Base-by-base conservation (phyloP, 768 basidiomycete species). In the Megacollybia marginata region DNA sequence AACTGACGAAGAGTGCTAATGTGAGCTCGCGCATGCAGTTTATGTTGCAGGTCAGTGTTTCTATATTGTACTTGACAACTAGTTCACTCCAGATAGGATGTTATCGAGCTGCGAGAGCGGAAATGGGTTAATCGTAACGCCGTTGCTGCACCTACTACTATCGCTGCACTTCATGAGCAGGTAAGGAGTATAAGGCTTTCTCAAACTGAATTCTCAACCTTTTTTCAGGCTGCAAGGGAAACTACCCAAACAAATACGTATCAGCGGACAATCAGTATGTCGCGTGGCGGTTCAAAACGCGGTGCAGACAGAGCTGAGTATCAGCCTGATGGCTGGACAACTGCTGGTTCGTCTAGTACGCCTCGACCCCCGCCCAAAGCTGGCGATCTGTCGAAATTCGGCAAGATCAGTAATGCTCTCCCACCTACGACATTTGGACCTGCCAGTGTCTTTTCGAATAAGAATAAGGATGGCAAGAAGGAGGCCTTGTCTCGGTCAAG, bases 11-110 rank as follows among this genome's bases (percentile, higher is more conserved):
- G 70, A 89, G 81, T 57, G 66, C 57, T 13, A 83, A 85, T 48
- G 82, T 96, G 54, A 82, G 80, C 51, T 78, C 92, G 15, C 86
- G 96, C 59, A 90, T 97, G 79, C 83, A 85, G 49, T 97, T 88
- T 69, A 96, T 97, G 93, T 76, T 99, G 50, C 82, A 91, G 82
- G 94, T 95, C 52, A 49, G 79, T 69, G 34, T 48, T 12, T 47
- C 53, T 9, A 44, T 19, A 31, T 11, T 20, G 48, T 48, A 9
- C 9, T 51, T 33, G 12, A 34, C 44, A n/a, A 42, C 7, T 49
- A 28, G 23, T 34, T 55, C 18, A 50, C n/a, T 45, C 31, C 44
- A 34, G 44, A 16, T 58, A 97, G 93, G 95, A 97, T 68, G 74
- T 96, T 46, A 78, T 94, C 49, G 95, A 97, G 61, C 74, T 94